Evolutionary conservation across 805 yeast genomes (phyloP).

Genomic region (Sugiyamaella smithiae): DNA sequence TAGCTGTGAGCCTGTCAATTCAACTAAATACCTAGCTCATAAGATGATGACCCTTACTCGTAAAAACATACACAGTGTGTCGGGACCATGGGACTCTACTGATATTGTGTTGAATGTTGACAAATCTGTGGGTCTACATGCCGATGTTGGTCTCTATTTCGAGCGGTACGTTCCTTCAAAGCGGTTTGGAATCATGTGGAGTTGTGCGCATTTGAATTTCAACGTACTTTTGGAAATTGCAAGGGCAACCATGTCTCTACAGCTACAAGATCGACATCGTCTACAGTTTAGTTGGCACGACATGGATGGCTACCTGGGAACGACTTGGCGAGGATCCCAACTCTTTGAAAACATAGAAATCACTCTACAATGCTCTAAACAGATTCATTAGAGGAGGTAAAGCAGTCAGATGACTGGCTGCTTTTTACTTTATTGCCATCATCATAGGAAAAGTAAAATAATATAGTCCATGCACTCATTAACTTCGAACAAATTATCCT

Average conservation of each 20-base stretch:
- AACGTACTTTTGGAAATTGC: not conserved
- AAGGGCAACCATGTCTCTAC: not conserved
- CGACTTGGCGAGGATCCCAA: slow-evolving; percentile 49
- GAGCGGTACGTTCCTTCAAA: not conserved
- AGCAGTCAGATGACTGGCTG: no score
- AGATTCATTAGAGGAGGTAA: no score
- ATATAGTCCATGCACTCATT: not conserved
- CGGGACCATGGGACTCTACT: slow-evolving; percentile 1
- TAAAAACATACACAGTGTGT: not conserved
- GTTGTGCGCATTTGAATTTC: slow-evolving; percentile 4
- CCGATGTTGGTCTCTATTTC: slow-evolving; percentile 19
- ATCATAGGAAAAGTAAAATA: not conserved
- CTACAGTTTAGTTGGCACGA: slow-evolving; percentile 42
- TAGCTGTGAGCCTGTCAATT: no score
- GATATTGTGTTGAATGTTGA: not conserved
- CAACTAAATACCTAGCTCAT: no score
- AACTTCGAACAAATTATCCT: slow-evolving; percentile 35
- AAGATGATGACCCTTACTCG: not conserved
- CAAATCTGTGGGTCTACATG: slow-evolving; percentile 16
- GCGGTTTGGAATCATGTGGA: not conserved
- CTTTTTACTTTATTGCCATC: not conserved
- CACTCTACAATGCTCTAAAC: slow-evolving; percentile 31
- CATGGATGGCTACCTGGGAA: slow-evolving; percentile 69
- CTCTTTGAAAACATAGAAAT: slow-evolving; percentile 51
- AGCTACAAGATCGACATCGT: slow-evolving; percentile 3